phyloP scores from a whole-genome alignment of 2,329 filamentous ascomycete species.

The Curvularia lunata region DNA sequence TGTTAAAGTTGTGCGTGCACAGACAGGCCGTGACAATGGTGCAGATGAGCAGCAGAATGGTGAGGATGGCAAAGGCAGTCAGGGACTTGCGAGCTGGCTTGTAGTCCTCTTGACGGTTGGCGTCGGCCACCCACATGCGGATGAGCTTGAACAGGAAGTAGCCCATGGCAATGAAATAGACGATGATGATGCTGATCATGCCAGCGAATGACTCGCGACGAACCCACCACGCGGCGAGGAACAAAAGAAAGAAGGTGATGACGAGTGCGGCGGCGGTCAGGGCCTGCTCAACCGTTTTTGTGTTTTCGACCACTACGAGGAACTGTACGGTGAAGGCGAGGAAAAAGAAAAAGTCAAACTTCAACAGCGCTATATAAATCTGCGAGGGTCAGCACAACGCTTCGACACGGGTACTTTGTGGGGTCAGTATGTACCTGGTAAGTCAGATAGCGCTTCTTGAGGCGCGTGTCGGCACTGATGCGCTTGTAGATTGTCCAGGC shows the following conservation, averaged over 20 bases:
- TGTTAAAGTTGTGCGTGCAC: constrained; percentile 89
- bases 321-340: constrained; percentile 98
- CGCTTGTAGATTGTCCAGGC: constrained; percentile 99
- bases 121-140: constrained; percentile 80
- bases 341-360: constrained; percentile 99
- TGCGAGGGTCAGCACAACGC: constrained; percentile 49
- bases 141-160: constrained; percentile 99
- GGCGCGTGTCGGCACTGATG: constrained; percentile 93
- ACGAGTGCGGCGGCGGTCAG: constrained; percentile 90
- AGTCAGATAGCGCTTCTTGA: constrained; percentile 95
- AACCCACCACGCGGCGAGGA: constrained; percentile 84
- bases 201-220: constrained; percentile 80
- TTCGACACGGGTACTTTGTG: neutral
- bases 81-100: constrained; percentile 80
- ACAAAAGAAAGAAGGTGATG: constrained; percentile 85
- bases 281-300: constrained; percentile 75
- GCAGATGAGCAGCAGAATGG: constrained; percentile 83
- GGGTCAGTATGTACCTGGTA: constrained; percentile 77
- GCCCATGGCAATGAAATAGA: constrained; percentile 86
- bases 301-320: constrained; percentile 80
- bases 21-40: constrained; percentile 87
- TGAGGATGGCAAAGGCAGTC: constrained; percentile 93
- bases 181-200: constrained; percentile 77
- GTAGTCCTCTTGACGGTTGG: constrained; percentile 63
- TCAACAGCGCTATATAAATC: constrained; percentile 97